Evolutionary conservation across 495 filamentous ascomycete genomes (phyloP).

Genomic region (Neurospora sp.): DNA sequence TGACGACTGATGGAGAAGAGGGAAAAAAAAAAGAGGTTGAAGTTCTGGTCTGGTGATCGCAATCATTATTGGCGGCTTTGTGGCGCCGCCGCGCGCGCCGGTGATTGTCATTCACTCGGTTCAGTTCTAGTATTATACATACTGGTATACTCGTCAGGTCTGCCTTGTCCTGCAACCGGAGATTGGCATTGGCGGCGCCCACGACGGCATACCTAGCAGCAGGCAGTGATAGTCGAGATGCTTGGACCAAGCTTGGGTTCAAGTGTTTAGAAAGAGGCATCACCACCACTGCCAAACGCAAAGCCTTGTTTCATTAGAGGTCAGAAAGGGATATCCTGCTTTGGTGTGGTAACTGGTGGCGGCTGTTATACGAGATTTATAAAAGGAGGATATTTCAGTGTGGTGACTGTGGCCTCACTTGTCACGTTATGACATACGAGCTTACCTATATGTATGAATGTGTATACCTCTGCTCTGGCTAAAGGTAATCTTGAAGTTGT

Average conservation of each 20-base stretch:
- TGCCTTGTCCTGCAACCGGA: too few species aligned
- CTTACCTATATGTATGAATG: background rate
- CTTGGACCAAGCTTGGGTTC: background rate
- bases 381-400: background rate
- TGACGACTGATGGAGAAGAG: too few species aligned
- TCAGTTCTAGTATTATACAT: too few species aligned
- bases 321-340: background rate
- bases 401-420: background rate
- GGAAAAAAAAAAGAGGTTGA: too few species aligned
- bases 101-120: too few species aligned
- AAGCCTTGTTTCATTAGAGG: background rate
- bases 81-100: too few species aligned
- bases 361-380: background rate
- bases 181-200: too few species aligned
- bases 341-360: background rate
- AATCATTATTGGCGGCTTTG: too few species aligned
- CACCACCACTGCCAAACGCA: background rate
- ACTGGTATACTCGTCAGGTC: too few species aligned
- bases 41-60: too few species aligned
- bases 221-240: too few species aligned
- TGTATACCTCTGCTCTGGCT: background rate
- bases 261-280: background rate
- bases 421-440: background rate
- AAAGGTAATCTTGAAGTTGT: background rate
- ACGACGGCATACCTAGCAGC: too few species aligned